Base-by-base conservation (phyloP, 2,329 filamentous ascomycete genomes). In the Chlorencoelia australis region DNA sequence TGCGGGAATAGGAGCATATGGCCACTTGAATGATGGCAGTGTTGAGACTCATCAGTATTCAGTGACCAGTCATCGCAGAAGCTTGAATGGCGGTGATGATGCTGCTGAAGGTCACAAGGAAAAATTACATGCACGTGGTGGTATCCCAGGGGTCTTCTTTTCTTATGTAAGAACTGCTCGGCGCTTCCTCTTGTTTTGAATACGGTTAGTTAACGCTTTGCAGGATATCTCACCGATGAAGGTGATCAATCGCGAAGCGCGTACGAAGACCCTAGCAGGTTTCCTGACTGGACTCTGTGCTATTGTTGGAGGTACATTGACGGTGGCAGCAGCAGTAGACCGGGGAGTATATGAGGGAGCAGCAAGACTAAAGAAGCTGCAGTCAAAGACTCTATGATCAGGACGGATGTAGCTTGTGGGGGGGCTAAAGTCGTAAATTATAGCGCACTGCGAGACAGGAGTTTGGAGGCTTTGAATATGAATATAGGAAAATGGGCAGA, bases 181-280 rank as follows among this genome's bases (percentile, higher is more conserved):
- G n/a, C 15, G 20, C 17, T 26, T 17, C 5, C 17, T 11, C 16
- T 25, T 3, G 13, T 28, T 7, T 7, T 32, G 18, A 5, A 35
- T 20, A 20, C 25, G 30, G 29, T 13, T 18, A 33, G 25, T 44
- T 49, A 54, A 60, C 36, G 53, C 30, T 9, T 29, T 3, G 22
- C 37, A 88, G 82, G 91, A 98, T 53, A 98, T 98, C 59, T 96
- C 89, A 2, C 91, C 91, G 4, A 98, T 98, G 91, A 98, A 96
- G 66, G 89, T 98, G 43, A 82, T 98, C 63, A 98, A 98, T 67
- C 82, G 88, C 37, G 93, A 98, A 65, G 81, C 84, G 48, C 76
- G 85, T 30, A 69, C 79, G 42, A 96, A 96, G 69, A 82, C 82
- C 4, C 93, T 98, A 59, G 77, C 85, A 1, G 84, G 84, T 13